Conservation (phyloP, 2,329 filamentous ascomycete species). For the Penicillium sp. region DNA sequence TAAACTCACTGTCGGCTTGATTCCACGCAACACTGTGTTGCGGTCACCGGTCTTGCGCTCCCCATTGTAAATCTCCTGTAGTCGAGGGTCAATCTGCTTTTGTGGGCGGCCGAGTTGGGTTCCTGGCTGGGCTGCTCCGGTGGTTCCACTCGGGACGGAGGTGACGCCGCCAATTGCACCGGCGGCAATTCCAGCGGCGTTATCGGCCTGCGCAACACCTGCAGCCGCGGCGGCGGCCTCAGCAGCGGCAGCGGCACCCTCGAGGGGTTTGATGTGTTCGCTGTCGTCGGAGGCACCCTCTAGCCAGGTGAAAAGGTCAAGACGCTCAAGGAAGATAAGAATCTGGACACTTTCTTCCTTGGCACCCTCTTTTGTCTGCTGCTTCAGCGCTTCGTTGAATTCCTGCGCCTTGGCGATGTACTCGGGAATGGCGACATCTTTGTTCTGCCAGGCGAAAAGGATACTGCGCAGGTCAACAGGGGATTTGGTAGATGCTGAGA, state of each 20-base stretch:
- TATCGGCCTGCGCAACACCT: constrained; percentile 42
- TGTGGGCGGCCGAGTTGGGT: constrained; percentile 49
- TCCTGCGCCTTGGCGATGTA: constrained; percentile 82
- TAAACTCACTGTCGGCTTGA: constrained; percentile 72
- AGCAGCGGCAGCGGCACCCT: constrained; percentile 54
- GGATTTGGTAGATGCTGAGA: constrained; percentile 64
- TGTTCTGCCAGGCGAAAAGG: constrained; percentile 94
- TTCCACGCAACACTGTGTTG: constrained; percentile 80
- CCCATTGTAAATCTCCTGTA: constrained; percentile 85
- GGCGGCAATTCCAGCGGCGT: constrained; percentile 51
- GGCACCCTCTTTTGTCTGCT: constrained; percentile 30
- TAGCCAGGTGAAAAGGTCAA: constrained; percentile 91
- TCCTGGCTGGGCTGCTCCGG: constrained; percentile 35
- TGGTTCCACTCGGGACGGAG: constrained; percentile 42
- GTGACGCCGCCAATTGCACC: constrained; percentile 48
- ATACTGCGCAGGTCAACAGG: constrained; percentile 87
- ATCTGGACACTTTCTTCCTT: constrained; percentile 70
- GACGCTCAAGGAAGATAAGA: constrained; percentile 82
- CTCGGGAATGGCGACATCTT: constrained; percentile 82
- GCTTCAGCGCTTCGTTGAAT: constrained; percentile 71
- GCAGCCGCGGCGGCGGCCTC: constrained; percentile 44
- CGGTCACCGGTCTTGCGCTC: constrained; percentile 91
- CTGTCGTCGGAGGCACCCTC: constrained; percentile 86
- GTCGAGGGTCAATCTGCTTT: constrained; percentile 73
- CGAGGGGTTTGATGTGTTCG: constrained; percentile 85